Evolutionary conservation across 2,329 filamentous ascomycete genomes (phyloP), one percentile per base, ranked within the genome.

Genomic region (Apiospora koreana): DNA sequence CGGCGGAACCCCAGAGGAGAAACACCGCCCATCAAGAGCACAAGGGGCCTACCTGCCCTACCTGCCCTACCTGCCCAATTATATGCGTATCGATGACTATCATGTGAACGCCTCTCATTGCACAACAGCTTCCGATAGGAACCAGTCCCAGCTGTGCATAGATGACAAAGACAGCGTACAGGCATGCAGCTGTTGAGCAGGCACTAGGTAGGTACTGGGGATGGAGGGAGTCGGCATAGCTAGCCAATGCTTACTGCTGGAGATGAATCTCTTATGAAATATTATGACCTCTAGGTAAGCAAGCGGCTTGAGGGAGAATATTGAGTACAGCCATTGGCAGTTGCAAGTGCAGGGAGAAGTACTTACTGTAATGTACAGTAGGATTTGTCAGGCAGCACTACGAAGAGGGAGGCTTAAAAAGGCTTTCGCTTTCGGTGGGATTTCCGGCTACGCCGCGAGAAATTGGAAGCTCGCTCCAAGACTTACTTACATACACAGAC

Each of bases 11-110:
- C 50, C 16, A 21, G 12, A 58, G 16, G 16, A 58, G 50, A 58
- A 58, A 31, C 50, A 58, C 50, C 50, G 50, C 31, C 28, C 28
- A 18, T n/a, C 54, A 21, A 31, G 50, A 54, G 50, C 50, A 54
- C 43, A 54, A 54, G 25, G 50, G 25, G 50, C 50, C 50, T 54
- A 31, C 50, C 54, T 23, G 31, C 54, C 50, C 50, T 58, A 58
- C 50, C 18, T 62, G 50, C 54, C 50, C 50, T 58, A 58, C 50
- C 18, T 62, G 50, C 50, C 54, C 54, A 62, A 38, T 62, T 38
- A 62, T n/a, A 38, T 31, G 48, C 25, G 54, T 12, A 62, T n/a
- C 21, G 54, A 62, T n/a, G 54, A 31, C 54, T 62, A 31, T 62
- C 54, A 62, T 62, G 54, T 62, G 54, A 62, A 38, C 31, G 9